A percentile compares a stretch with the other conserved stretches of the same genome.
phyloP scores from a whole-genome alignment of 2,329 filamentous ascomycete genomes.

The Fusarium marasasianum region DNA sequence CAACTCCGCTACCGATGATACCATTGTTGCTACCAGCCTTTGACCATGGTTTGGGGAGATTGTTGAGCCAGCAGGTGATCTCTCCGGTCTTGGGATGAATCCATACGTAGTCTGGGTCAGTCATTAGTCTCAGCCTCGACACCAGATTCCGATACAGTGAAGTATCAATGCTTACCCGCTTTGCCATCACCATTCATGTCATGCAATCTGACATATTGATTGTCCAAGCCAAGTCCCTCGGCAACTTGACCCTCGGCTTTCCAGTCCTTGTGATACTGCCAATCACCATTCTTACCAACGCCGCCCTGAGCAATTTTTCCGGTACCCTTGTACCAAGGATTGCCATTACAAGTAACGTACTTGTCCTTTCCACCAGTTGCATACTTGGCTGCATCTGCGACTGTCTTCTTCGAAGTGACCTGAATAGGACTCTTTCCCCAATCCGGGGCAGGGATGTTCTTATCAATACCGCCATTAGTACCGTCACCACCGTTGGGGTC shows the following conservation, averaged over 20 bases:
- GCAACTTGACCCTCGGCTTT: neutral
- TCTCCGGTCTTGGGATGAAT: neutral
- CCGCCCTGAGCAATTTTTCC: neutral
- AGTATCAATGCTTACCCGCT: neutral
- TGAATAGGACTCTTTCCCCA: neutral
- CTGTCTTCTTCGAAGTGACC: neutral
- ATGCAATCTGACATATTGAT: neutral
- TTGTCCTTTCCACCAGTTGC: neutral
- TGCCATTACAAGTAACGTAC: neutral
- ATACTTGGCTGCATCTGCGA: neutral
- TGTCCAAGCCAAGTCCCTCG: neutral
- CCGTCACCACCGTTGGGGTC: neutral
- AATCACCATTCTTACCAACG: neutral
- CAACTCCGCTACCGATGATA: neutral
- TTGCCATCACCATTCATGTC: slow-evolving; percentile 20
- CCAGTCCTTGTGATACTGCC: slow-evolving; percentile 15
- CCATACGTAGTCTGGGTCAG: slow-evolving; percentile 1
- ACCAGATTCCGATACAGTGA: rapidly evolving
- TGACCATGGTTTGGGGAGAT: neutral
- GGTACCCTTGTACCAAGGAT: neutral
- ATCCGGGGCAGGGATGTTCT: neutral
- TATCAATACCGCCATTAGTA: slow-evolving; percentile 2
- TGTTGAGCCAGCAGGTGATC: slow-evolving; percentile 8
- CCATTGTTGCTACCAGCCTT: slow-evolving; percentile 2
- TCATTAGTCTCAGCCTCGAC: rapidly evolving